Evolutionary conservation across 345 rosid genomes (phyloP).

Genomic region (Camelina laxa): DNA sequence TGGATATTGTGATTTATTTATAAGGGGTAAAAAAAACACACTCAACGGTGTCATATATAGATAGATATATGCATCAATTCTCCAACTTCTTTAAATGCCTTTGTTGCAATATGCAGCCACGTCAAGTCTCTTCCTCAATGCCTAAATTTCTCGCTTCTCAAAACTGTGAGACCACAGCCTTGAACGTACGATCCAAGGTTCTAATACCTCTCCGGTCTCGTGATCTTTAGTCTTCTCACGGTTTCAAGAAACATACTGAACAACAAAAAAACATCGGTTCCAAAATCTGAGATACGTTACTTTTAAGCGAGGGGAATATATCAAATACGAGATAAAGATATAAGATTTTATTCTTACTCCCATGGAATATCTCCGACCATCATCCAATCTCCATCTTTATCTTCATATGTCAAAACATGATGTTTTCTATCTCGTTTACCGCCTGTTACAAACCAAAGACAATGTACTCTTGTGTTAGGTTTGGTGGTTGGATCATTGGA

Average conservation of each 20-base stretch:
- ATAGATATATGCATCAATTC: constrained; percentile 37
- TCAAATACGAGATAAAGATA: too few relatives aligned
- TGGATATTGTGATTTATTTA: constrained; percentile 29
- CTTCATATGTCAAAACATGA: constrained; percentile 48
- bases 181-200: background rate
- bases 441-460: constrained; percentile 20
- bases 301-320: background rate
- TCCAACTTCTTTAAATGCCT: constrained; percentile 28
- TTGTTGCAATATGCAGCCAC: constrained; percentile 36
- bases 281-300: background rate
- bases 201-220: constrained; percentile 50
- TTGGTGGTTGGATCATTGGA: background rate
- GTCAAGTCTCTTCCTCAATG: constrained; percentile 11
- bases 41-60: constrained; percentile 21
- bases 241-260: constrained; percentile 53
- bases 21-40: constrained; percentile 26
- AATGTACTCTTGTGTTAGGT: background rate
- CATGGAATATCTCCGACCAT: constrained; percentile 53
- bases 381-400: constrained; percentile 51
- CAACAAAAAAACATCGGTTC: background rate
- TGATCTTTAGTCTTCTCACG: constrained; percentile 59
- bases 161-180: constrained; percentile 13
- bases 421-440: constrained; percentile 36
- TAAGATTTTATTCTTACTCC: constrained; percentile 50
- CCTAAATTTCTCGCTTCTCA: constrained; percentile 16